phyloP scores from a whole-genome alignment of 768 basidiomycete genomes.

The Candolleomyces efflorescens region DNA sequence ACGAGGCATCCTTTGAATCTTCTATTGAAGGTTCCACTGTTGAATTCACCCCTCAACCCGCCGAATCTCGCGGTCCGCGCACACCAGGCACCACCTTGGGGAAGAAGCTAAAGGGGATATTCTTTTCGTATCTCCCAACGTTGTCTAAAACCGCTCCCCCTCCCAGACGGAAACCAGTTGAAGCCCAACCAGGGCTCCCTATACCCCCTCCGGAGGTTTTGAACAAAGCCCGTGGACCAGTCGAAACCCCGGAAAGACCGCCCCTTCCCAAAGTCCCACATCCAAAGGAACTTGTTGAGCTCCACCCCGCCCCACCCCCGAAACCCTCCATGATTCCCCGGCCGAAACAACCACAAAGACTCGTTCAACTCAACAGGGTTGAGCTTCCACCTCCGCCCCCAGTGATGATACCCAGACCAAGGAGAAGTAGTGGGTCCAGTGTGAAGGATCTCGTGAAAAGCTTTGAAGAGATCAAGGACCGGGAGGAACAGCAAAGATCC shows the following conservation, averaged over 20 bases:
- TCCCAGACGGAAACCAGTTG: slow-evolving; percentile 16
- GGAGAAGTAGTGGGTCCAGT: slow-evolving; percentile 63
- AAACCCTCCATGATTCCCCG: slow-evolving; percentile 42
- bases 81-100: background rate
- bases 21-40: background rate
- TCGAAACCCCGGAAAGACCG: slow-evolving; percentile 55
- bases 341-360: slow-evolving; percentile 32
- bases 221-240: slow-evolving; percentile 47
- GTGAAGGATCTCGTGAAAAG: slow-evolving; percentile 68
- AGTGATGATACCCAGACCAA: slow-evolving; percentile 21
- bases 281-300: slow-evolving; percentile 63
- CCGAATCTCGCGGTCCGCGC: background rate
- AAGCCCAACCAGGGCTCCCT: slow-evolving; percentile 39
- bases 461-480: slow-evolving; percentile 44
- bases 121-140: slow-evolving; percentile 59
- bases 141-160: slow-evolving; percentile 34
- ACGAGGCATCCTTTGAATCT: background rate
- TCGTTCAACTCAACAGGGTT: slow-evolving; percentile 53
- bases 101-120: slow-evolving; percentile 42
- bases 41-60: background rate
- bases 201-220: slow-evolving; percentile 53
- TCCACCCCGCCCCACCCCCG: slow-evolving; percentile 51
- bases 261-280: slow-evolving; percentile 39
- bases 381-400: slow-evolving; percentile 24
- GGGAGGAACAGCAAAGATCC: slow-evolving; percentile 20